These are phyloP conservation scores for Apiospora saccharicola DNA, from an alignment of 2,329 filamentous ascomycete genomes.

Conservation along the genomic window DNA sequence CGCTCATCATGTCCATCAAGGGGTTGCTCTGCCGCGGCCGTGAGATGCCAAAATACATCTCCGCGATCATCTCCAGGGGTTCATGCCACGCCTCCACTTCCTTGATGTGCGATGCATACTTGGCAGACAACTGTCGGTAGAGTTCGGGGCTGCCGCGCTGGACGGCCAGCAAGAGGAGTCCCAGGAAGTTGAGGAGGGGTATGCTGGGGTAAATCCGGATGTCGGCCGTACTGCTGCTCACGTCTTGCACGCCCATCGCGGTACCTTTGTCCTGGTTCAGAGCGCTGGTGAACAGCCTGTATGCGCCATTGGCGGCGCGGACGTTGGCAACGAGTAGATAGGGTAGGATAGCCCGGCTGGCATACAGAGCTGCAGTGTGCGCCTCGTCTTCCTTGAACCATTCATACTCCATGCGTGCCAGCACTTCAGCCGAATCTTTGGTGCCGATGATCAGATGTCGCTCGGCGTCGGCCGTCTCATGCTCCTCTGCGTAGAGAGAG, in stretches of 20 bases:
- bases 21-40: slow-evolving; percentile 91
- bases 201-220: slow-evolving; percentile 86
- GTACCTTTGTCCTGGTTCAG: slow-evolving; percentile 62
- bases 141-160: slow-evolving; percentile 81
- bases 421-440: slow-evolving; percentile 81
- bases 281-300: slow-evolving; percentile 76
- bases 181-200: slow-evolving; percentile 95
- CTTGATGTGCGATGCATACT: slow-evolving; percentile 81
- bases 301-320: slow-evolving; percentile 83
- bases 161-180: slow-evolving; percentile 81
- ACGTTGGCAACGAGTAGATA: slow-evolving; percentile 92
- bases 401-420: slow-evolving; percentile 85
- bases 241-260: slow-evolving; percentile 77
- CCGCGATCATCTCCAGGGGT: slow-evolving; percentile 83
- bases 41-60: slow-evolving; percentile 96
- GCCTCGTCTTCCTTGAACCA: slow-evolving; percentile 93
- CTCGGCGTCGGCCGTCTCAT: slow-evolving; percentile 93
- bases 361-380: slow-evolving; percentile 86
- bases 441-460: slow-evolving; percentile 88
- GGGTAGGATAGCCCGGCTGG: slow-evolving; percentile 84
- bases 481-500: slow-evolving; percentile 88
- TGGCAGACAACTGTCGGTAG: slow-evolving; percentile 81
- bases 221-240: slow-evolving; percentile 77
- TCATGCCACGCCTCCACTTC: slow-evolving; percentile 83
- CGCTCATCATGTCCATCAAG: slow-evolving; percentile 97